Conservation (phyloP, 441 rosid species). For the Geranium incanum region DNA sequence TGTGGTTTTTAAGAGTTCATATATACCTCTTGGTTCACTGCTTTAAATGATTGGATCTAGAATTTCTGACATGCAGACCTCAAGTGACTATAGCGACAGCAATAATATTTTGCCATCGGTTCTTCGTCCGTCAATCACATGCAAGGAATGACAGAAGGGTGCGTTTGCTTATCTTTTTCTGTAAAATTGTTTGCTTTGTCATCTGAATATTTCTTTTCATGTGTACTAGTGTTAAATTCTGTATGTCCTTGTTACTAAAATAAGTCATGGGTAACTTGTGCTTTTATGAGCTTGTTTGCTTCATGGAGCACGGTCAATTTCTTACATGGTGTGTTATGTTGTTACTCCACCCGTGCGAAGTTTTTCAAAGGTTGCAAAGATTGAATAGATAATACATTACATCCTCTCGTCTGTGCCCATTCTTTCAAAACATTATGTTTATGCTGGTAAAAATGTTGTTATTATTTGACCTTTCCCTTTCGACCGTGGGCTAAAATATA, state of each 20-base stretch:
- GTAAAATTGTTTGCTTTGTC: background rate
- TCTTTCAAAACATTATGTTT: background rate
- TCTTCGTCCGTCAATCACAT: conserved; percentile 92
- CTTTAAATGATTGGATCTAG: conserved; percentile 21
- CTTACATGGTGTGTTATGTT: background rate
- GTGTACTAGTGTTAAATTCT: background rate
- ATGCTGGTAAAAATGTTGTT: background rate
- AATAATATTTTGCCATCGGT: conserved; percentile 86
- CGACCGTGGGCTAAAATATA: background rate
- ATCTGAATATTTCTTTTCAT: background rate
- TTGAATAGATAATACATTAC: background rate
- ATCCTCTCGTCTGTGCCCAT: background rate
- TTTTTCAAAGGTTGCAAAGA: background rate
- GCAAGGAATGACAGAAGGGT: conserved; percentile 92
- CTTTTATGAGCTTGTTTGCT: background rate
- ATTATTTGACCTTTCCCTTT: background rate
- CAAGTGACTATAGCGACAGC: conserved; percentile 94
- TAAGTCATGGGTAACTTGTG: background rate
- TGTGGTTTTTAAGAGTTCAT: background rate
- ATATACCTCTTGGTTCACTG: background rate
- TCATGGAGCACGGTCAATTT: background rate
- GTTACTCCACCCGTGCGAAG: background rate
- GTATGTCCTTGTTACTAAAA: background rate
- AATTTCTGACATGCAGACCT: conserved; percentile 49
- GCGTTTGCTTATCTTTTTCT: conserved; percentile 26